Percentiles rank a stretch among this genome's conserved stretches.
Conservation (phyloP, 352 stramenopile species). For the Lagenidium sp. region DNA sequence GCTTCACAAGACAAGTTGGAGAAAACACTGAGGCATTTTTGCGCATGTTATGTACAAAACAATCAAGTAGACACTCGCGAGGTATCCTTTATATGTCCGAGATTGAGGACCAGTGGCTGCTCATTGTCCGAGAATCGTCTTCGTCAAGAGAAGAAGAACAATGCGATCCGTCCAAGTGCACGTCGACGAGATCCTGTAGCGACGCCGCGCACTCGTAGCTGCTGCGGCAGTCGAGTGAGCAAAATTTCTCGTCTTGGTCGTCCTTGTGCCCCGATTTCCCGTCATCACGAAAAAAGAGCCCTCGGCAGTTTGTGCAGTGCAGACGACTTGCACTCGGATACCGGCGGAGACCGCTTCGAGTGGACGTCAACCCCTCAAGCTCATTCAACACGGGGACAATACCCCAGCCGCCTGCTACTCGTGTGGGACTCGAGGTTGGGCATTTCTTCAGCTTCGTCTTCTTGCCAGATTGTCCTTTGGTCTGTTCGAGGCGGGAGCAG, state of each 20-base stretch:
- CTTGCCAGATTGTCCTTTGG: too few species aligned
- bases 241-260: constrained; percentile 13
- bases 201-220: constrained; percentile 18
- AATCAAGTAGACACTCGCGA: too few species aligned
- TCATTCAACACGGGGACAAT: constrained; percentile 14
- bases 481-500: too few species aligned
- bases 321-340: constrained; percentile 4
- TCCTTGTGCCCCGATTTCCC: background rate
- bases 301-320: constrained; percentile 9
- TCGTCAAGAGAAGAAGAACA: too few species aligned
- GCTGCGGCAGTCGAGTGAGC: constrained; percentile 36
- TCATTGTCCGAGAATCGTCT: too few species aligned
- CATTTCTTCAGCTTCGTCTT: too few species aligned
- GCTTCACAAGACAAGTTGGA: too few species aligned
- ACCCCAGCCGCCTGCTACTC: constrained; percentile 11
- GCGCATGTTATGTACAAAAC: too few species aligned
- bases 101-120: too few species aligned
- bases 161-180: constrained; percentile 7
- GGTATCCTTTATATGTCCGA: too few species aligned
- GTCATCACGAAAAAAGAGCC: constrained; percentile 4
- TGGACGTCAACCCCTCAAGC: constrained; percentile 5
- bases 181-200: constrained; percentile 13
- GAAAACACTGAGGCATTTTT: too few species aligned
- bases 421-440: too few species aligned
- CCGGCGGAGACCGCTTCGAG: background rate